Base-by-base conservation (phyloP, 148 eudicot genomes). In the Vaccinium macrocarpon region DNA sequence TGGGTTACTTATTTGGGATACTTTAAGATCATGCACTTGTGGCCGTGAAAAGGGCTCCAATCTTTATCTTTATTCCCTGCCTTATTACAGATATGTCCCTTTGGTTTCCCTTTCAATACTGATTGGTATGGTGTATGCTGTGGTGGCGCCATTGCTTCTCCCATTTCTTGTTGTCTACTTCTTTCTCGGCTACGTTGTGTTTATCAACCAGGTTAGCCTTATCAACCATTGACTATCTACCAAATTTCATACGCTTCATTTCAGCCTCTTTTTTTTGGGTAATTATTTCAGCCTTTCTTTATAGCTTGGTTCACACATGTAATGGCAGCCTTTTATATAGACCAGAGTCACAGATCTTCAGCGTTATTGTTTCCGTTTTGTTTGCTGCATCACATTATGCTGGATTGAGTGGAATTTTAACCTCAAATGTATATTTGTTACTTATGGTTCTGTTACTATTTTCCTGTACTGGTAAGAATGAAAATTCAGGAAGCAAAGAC, bases 151-250 rank as follows among this genome's bases (percentile, higher is more conserved):
- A 9, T 87, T 96, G 91, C 89, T 96, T 84, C 95, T 94, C 81
- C 99, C 98, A 8, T 94, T 96, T 86, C 92, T 94, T 49, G 91
- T 96, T 76, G 96, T 93, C 89, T 96, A 94, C 87, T 89, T 96
- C 81, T 86, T 91, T 82, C 89, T 94, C 8, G 99, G 99, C 84
- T 96, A 96, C 76, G 89, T 90, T 70, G 98, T 96, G 82, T 94
- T 92, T 86, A 83, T 96, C 84, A 93, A 96, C 82, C 99, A 96
- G 98, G 99, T 94, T 78, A 14, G 85, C 51, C 70, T 81, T 52
- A 51, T 81, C 42, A 25, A 56, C 68, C 32, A 49, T 78, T 27
- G 38, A 48, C 18, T 55, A 68, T 25, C 42, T 61, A 78, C 4
- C 50, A 84, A 78, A 46, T 16, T 78, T 79, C n/a, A 15, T 72